These are phyloP conservation scores for Thelonectria discophora DNA, from an alignment of 2,329 filamentous ascomycete genomes.

Conservation along the genomic window DNA sequence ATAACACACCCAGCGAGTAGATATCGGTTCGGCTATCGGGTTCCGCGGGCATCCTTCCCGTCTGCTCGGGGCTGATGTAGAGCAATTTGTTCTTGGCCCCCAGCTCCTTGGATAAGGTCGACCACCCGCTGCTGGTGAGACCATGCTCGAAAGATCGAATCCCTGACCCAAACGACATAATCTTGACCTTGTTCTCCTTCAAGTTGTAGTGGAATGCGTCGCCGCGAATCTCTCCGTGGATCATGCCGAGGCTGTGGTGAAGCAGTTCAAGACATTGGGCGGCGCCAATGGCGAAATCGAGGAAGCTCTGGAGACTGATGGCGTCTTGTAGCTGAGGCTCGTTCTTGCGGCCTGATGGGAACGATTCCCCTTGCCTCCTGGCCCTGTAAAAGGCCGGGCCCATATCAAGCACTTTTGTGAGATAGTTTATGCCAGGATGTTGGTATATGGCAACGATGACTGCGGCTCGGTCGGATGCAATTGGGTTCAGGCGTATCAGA, in stretches of 20 bases:
- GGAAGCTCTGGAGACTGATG: constrained; percentile 78
- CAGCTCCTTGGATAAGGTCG: constrained; percentile 79
- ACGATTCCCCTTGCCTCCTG: constrained; percentile 61
- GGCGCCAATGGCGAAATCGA: constrained; percentile 91
- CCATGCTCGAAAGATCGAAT: constrained; percentile 90
- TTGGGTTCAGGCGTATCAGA: constrained; percentile 74
- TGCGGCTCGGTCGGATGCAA: constrained; percentile 73
- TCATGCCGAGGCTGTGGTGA: constrained; percentile 86
- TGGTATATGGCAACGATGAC: constrained; percentile 85
- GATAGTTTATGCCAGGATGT: constrained; percentile 76
- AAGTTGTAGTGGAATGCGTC: constrained; percentile 90
- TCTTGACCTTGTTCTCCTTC: constrained; percentile 75
- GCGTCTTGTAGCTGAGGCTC: constrained; percentile 63
- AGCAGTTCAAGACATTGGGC: constrained; percentile 86
- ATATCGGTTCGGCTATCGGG: constrained; percentile 93
- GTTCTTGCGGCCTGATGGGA: constrained; percentile 55
- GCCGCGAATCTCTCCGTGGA: constrained; percentile 89
- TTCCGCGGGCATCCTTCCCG: constrained; percentile 89
- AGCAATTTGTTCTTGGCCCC: constrained; percentile 89
- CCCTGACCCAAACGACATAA: constrained; percentile 88
- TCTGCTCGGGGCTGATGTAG: constrained; percentile 95
- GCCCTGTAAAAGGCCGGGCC: constrained; percentile 77
- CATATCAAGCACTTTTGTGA: constrained; percentile 76
- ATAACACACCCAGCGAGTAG: constrained; percentile 87
- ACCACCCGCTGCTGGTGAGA: constrained; percentile 86